A percentile compares a stretch with the other conserved stretches of the same genome.
These are phyloP conservation scores for Aspergillus costaricaensis DNA, from an alignment of 2,329 filamentous ascomycete species.

Conservation along the genomic window DNA sequence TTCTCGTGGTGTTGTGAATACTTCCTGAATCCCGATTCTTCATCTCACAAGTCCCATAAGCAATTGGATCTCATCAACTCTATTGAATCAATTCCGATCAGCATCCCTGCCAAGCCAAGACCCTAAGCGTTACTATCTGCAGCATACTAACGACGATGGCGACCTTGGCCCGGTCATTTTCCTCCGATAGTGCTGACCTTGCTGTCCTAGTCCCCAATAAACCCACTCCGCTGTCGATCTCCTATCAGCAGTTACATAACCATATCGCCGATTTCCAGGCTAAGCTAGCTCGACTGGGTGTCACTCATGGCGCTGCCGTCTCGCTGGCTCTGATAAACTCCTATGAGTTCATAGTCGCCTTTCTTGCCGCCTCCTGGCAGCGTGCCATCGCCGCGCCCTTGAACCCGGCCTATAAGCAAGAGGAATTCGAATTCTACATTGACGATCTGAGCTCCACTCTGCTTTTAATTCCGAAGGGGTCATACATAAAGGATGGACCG, in stretches of 20 bases:
- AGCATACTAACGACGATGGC: slow-evolving; percentile 43
- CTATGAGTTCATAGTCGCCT: slow-evolving; percentile 85
- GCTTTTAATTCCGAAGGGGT: slow-evolving; percentile 72
- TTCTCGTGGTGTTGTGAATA: background rate
- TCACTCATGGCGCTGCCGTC: slow-evolving; percentile 68
- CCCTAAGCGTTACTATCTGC: slow-evolving; percentile 5
- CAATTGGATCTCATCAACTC: background rate
- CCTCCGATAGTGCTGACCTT: slow-evolving; percentile 51
- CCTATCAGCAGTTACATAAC: slow-evolving; percentile 66
- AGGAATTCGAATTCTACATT: slow-evolving; percentile 90
- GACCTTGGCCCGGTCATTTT: slow-evolving; percentile 61
- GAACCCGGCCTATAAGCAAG: slow-evolving; percentile 85
- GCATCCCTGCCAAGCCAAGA: slow-evolving; percentile 17
- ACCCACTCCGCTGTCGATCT: slow-evolving; percentile 63
- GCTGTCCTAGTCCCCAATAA: slow-evolving; percentile 75
- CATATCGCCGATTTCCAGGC: slow-evolving; percentile 72
- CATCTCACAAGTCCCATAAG: background rate
- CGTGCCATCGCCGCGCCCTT: slow-evolving; percentile 81
- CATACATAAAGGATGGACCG: slow-evolving; percentile 65
- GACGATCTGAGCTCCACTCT: slow-evolving; percentile 80
- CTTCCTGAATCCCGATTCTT: background rate
- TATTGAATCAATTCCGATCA: background rate
- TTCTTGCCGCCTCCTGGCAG: slow-evolving; percentile 83
- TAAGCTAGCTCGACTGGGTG: slow-evolving; percentile 74
- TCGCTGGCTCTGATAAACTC: slow-evolving; percentile 83